These are phyloP conservation scores for Exidia glandulosa DNA, from an alignment of 768 basidiomycete species.

Conservation along the genomic window DNA sequence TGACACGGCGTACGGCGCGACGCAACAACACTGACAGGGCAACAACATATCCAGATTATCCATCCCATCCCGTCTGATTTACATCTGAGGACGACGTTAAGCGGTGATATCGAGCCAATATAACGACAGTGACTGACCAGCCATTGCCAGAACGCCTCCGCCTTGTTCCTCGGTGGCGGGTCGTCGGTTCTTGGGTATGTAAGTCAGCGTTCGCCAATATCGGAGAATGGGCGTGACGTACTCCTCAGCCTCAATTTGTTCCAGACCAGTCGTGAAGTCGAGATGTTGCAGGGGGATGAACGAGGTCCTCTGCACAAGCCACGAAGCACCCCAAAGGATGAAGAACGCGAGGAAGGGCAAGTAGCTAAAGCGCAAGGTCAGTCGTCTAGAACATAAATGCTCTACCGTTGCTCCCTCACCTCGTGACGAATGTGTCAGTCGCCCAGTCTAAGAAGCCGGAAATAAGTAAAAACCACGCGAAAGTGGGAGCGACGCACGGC, in stretches of 20 bases:
- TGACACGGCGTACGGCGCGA: no score
- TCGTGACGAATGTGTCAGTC: constrained; percentile 60
- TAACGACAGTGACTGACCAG: no score
- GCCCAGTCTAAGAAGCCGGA: constrained; percentile 42
- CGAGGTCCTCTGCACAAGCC: constrained; percentile 39
- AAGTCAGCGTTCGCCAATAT: background rate
- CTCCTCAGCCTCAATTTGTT: constrained; percentile 56
- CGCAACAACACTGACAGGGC: no score
- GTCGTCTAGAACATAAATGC: background rate
- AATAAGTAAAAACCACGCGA: constrained; percentile 21
- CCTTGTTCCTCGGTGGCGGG: constrained; percentile 52
- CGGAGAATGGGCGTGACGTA: constrained; percentile 20
- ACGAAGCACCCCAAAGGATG: constrained; percentile 52
- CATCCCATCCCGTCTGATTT: no score
- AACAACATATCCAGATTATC: no score
- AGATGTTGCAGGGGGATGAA: constrained; percentile 50
- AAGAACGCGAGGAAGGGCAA: constrained; percentile 61
- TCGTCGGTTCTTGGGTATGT: constrained; percentile 39
- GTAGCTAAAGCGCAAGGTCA: constrained; percentile 36
- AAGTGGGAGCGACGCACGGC: constrained; percentile 1
- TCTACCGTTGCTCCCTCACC: background rate
- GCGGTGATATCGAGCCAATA: no score
- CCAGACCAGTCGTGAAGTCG: constrained; percentile 71
- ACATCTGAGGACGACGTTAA: no score
- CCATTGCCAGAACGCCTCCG: constrained; percentile 69